A percentile compares a stretch with the other conserved stretches of the same genome.
Evolutionary conservation across 768 basidiomycete genomes (phyloP).

Genomic region (Pilatotrama ljubarskyi): DNA sequence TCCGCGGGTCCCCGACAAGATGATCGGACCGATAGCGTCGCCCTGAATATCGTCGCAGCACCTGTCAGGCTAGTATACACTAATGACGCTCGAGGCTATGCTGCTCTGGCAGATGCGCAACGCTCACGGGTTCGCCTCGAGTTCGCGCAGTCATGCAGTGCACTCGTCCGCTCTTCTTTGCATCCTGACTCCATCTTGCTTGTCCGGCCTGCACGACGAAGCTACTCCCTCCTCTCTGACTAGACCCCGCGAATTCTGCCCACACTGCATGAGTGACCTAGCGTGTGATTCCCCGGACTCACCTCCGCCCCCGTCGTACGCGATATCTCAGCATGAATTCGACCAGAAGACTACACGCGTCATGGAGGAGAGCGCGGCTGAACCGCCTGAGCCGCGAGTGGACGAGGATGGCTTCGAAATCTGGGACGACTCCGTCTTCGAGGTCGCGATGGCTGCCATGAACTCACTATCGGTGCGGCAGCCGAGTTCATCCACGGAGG

Average conservation of each 20-base stretch:
- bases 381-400: slow-evolving; percentile 26
- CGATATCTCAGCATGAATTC: slow-evolving; percentile 40
- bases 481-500: slow-evolving; percentile 6
- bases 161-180: background rate
- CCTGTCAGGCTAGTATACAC: background rate
- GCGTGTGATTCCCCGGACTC: slow-evolving; percentile 20
- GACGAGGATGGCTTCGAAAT: slow-evolving; percentile 44
- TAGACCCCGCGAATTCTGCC: background rate
- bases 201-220: background rate
- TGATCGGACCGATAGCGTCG: slow-evolving; percentile 11
- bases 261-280: slow-evolving; percentile 11
- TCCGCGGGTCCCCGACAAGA: background rate
- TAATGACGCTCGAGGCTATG: slow-evolving; percentile 18
- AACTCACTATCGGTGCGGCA: background rate
- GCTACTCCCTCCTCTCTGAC: background rate
- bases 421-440: slow-evolving; percentile 47
- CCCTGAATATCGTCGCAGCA: slow-evolving; percentile 7
- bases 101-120: slow-evolving; percentile 1
- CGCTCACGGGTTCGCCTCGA: background rate
- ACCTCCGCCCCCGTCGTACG: slow-evolving; percentile 44
- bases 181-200: background rate
- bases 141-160: background rate
- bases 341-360: slow-evolving; percentile 54
- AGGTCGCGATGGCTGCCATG: slow-evolving; percentile 32
- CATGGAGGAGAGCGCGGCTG: slow-evolving; percentile 40